Evolutionary conservation across 495 filamentous ascomycete genomes (phyloP), one percentile per base, ranked within the genome.

Genomic region (Aspergillus saccharolyticus): DNA sequence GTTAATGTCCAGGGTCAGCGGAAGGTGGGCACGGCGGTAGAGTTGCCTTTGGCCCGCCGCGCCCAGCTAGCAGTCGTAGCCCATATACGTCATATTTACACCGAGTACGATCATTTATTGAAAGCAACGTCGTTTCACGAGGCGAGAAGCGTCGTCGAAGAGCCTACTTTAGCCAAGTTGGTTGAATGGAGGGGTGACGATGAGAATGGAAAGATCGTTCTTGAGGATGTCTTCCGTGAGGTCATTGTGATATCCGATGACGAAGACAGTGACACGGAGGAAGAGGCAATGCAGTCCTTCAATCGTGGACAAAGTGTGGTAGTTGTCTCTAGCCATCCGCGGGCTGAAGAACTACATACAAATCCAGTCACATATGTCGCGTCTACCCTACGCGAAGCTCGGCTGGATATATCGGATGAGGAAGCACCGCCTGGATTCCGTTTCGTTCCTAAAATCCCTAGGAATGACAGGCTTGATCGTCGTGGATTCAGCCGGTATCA

Each of bases 181-280:
- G 81, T 89, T 64, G 85, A 89, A 77, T 96, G 92, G 92, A 85
- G 90, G 66, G 90, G 89, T 48, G 89, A 93, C 62, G 88, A 90
- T 66, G 87, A 91, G 63, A 87, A 83, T 42, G 87, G 87, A 45
- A 83, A 83, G 58, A 82, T 84, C 52, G 85, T 88, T 60, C 78
- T 91, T 9, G 87, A 91, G 61, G 88, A 94, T 65, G 86, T 89
- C 54, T 84, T 94, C 53, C 81, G 86, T 33, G 89, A 93, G 67
- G 83, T 91, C 28, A 86, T 94, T 57, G 82, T 91, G 61, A 88
- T 96, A 55, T 87, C 89, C 33, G 88, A 91, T 67, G 87, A 89
- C 47, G 89, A 93, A 60, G 85, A 83, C 46, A 85, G 82, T 22
- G 80, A 81, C 50, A 78, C 78, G 56, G 80, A 83, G 52, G 73